Base-by-base conservation (phyloP, 805 yeast species). In the Candida succiphila region DNA sequence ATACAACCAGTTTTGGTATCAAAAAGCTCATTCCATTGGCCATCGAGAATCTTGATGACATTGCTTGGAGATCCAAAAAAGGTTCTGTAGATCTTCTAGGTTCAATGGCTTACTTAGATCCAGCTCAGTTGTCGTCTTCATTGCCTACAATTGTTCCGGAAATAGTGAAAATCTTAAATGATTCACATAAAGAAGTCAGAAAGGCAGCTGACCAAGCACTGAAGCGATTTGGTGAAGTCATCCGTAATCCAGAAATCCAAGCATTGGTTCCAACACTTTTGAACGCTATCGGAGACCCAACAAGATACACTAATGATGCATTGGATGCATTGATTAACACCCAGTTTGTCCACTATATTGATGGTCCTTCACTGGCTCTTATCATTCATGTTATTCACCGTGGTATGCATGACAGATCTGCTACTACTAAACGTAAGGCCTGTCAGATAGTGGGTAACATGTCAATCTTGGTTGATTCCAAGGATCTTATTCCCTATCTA, bases 381-480 rank as follows among this genome's bases (percentile, higher is more conserved):
- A 86, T 92, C 36, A 85, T 88, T 40, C 96, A 88, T 52, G 96
- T 92, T 33, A 80, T 92, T 31, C 92, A 86, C 53, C 75, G 98
- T 56, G 99, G 97, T 61, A 77, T 92, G 83, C 75, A 72, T 33
- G 97, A 89, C 45, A 68, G 98, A 49, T 82, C 95, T n/a, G 96
- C 97, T 0, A 67, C 77, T 28, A 84, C 92, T 5, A 92, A 89
- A 64, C 75, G 83, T 54, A 86, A 86, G 56, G 89, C 97, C 0
- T 88, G 97, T 57, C 96, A 92, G 59, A 89, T 92, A 65, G 96
- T 92, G 21, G 99, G 99, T 41, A 92, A 92, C 52, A 92, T 92
- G 97, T 87, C 97, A 2, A 86, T 92, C 53, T 67, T 92, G 48
- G 96, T 94, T 14, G 97, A 89, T 48, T 67, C 85, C 14, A 75